Conservation (phyloP, 1,284 basidiomycete species). For the Lentinula novae-zelandiae region DNA sequence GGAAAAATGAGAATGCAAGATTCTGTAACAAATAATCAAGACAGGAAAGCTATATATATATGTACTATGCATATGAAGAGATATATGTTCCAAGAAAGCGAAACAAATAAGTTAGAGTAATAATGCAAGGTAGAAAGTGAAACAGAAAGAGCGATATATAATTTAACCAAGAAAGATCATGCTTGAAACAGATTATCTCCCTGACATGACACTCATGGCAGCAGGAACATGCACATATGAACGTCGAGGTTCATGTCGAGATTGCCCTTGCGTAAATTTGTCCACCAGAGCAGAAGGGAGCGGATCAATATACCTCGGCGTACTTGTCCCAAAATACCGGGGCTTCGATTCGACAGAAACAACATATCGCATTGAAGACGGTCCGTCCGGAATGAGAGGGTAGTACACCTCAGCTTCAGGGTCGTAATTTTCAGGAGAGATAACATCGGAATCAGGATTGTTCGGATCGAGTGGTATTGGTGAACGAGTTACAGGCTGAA, state of each 20-base stretch:
- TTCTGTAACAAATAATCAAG: background rate
- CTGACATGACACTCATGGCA: background rate
- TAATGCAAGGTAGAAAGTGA: background rate
- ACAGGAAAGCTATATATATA: background rate
- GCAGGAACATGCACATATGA: background rate
- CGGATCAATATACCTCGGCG: constrained; percentile 4
- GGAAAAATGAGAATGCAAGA: background rate
- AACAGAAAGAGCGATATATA: background rate
- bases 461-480: background rate
- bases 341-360: background rate
- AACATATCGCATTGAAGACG: background rate
- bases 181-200: background rate
- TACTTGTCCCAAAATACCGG: constrained; percentile 2
- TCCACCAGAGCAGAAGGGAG: constrained; percentile 7
- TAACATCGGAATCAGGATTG: background rate
- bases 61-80: background rate
- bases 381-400: background rate
- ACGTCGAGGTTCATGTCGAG: background rate
- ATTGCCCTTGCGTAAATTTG: background rate
- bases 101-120: constrained; percentile 7
- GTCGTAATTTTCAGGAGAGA: background rate
- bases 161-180: background rate
- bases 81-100: background rate
- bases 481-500: background rate
- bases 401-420: background rate